Evolutionary conservation across 1,284 basidiomycete species (phyloP).

Genomic region (Naganishia sp.): DNA sequence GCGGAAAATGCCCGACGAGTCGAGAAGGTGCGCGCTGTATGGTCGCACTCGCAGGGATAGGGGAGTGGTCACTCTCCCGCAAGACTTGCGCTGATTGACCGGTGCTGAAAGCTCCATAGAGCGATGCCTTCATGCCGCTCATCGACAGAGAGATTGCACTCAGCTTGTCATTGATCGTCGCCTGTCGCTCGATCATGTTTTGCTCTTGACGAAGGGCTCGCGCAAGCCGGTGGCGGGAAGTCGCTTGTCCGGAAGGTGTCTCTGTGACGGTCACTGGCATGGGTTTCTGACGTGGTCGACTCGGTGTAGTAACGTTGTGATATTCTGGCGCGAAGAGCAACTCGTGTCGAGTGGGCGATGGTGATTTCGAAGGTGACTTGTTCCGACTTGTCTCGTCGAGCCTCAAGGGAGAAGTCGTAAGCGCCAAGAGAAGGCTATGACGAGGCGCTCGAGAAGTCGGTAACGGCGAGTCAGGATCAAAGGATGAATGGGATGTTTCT

Average conservation of each 20-base stretch:
- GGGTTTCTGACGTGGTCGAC: neutral
- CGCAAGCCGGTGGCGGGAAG: constrained; percentile 20
- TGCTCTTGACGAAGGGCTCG: constrained; percentile 38
- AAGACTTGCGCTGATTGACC: neutral
- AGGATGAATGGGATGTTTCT: constrained; percentile 10
- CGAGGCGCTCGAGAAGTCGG: constrained; percentile 27
- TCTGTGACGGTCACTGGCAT: neutral
- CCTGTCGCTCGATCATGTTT: constrained; percentile 34
- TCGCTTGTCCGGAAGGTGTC: neutral
- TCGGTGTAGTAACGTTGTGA: constrained; percentile 11
- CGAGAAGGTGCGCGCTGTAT: too few relatives aligned
- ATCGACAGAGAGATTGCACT: constrained; percentile 11
- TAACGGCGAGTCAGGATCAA: constrained; percentile 31
- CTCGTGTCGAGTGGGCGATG: constrained; percentile 1
- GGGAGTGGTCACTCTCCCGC: too few relatives aligned
- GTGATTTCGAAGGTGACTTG: constrained; percentile 3
- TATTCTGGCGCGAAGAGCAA: constrained; percentile 20
- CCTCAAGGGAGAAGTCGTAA: constrained; percentile 5
- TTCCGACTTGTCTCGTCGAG: constrained; percentile 2
- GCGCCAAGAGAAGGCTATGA: constrained; percentile 21
- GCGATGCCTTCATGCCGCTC: constrained; percentile 14
- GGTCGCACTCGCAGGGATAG: too few relatives aligned
- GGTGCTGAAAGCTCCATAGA: constrained; percentile 3
- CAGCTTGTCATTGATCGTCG: constrained; percentile 14
- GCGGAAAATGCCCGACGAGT: too few relatives aligned